These are phyloP conservation scores for Rosellinia necatrix DNA, from an alignment of 2,329 filamentous ascomycete genomes.

Conservation along the genomic window DNA sequence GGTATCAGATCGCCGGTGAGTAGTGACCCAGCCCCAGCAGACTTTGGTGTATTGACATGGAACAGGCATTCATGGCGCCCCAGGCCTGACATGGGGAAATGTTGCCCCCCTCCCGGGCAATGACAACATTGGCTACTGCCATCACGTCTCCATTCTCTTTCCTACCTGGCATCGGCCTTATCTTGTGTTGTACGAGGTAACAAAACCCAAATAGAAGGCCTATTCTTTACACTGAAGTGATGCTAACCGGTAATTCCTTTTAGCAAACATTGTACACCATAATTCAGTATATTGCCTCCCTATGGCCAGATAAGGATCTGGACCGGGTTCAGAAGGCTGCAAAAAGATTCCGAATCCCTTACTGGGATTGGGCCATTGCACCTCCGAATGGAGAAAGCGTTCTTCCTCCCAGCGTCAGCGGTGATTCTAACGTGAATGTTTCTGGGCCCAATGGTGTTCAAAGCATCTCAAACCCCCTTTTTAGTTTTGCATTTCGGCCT, in stretches of 20 bases:
- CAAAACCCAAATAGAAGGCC: constrained; percentile 6
- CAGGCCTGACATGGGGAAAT: constrained; percentile 60
- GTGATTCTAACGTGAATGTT: constrained; percentile 50
- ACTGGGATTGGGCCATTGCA: constrained; percentile 62
- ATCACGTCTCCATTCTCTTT: constrained; percentile 76
- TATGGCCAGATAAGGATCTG: constrained; percentile 49
- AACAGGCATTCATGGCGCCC: constrained; percentile 79
- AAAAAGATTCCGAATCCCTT: constrained; percentile 58
- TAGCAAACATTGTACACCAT: constrained; percentile 44
- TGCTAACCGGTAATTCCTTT: not conserved
- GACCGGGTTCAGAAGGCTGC: constrained; percentile 57
- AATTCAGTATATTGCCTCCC: constrained; percentile 41
- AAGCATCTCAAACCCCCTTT: constrained; percentile 65
- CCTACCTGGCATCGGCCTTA: constrained; percentile 85
- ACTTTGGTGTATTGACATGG: constrained; percentile 23
- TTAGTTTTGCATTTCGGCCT: constrained; percentile 63
- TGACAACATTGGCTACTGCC: constrained; percentile 71
- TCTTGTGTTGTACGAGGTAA: constrained; percentile 64
- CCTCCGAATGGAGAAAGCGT: constrained; percentile 55
- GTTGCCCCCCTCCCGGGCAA: constrained; percentile 56
- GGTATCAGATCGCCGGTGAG: constrained; percentile 76
- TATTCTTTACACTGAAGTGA: not conserved
- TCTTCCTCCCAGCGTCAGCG: constrained; percentile 53
- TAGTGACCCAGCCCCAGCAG: not conserved
- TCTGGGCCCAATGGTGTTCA: constrained; percentile 61